Evolutionary conservation across 23 red algal genomes (phyloP), one percentile per base, ranked within the genome.

Genomic region (Chondrus crispus): DNA sequence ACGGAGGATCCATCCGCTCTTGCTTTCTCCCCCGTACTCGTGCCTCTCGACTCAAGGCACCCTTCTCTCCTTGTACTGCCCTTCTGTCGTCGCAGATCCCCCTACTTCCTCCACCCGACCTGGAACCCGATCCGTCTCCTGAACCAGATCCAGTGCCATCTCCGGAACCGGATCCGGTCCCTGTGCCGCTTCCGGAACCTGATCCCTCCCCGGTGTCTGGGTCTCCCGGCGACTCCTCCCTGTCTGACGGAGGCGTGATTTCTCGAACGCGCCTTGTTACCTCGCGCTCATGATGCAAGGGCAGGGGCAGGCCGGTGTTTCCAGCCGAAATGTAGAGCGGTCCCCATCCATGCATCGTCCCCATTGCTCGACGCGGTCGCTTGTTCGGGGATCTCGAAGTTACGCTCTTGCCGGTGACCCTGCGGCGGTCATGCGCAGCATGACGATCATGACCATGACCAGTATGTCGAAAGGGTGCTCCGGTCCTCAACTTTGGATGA

Each of bases 181-280:
- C 60, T 32, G 26, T 66, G 6, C 60, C 60, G 8, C 60, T n/a
- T n/a, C n/a, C n/a, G n/a, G n/a, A n/a, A n/a, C n/a, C n/a, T n/a
- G n/a, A n/a, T n/a, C n/a, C 81, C 24, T 10, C 68, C 32, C 18
- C 62, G 55, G 12, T 62, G 49, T 19, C 66, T 44, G 32, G 46
- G 30, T 89, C 70, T 47, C 78, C 85, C 8, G 69, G 69, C 68
- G 50, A 77, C 46, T 89, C 85, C 85, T 89, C 85, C 7, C 85
- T 47, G 37, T 89, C 85, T 48, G 50, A 77, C 36, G 85, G 85
- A 19, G 85, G 73, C 46, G 73, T 89, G 47, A 89, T 89, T 1
- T 89, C 73, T 16, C 82, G 64, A 39, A 70, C 46, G 46, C 82
- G 60, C 2, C 82, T 64, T 14, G 60, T 19, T 7, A 86, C 55